Base-by-base conservation (phyloP, 2,329 filamentous ascomycete genomes). In the Berkeleyomyces basicola region DNA sequence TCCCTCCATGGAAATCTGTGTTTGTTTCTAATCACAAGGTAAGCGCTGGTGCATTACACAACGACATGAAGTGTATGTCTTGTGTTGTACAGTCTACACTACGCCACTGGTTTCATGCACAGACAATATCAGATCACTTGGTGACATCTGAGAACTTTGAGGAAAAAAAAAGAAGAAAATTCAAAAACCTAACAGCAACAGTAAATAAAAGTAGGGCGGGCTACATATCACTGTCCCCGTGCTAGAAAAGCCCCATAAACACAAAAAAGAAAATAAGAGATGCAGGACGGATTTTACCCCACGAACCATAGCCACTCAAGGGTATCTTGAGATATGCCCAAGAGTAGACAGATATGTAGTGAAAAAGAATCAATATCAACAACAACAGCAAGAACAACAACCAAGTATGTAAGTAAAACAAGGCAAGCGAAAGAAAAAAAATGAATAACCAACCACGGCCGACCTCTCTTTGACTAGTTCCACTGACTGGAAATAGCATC, bases 231-330 rank as follows among this genome's bases (percentile, higher is more conserved):
- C 16, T 36, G 46, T 47, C 11, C 43, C 46, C 10, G 55, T n/a
- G 39, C 47, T 36, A 39, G 39, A 42, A 61, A 47, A 51, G 55
- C 36, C 33, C 33, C 37, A 63, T 59, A 59, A 44, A 33, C 53
- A 59, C 58, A 63, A 59, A 47, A 37, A 37, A 59, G 58, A 59
- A 47, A 59, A 64, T 53, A 43, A 47, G 47, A 59, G 58, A 63
- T 55, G 51, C 31, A 55, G 23, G 44, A 40, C n/a, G 14, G 16
- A 47, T 11, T 14, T 42, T 42, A 59, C 44, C 43, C 42, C 33
- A 57, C 31, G 37, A 14, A 47, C 16, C 6, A 43, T 5, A 58
- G 60, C 14, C 49, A n/a, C 42, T 36, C 10, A 47, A 43, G 37
- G 47, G 40, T 42, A 58, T 46, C 43, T n/a, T 46, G 10, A 7